Conservation (phyloP, 768 basidiomycete genomes). For the Postia placenta region DNA sequence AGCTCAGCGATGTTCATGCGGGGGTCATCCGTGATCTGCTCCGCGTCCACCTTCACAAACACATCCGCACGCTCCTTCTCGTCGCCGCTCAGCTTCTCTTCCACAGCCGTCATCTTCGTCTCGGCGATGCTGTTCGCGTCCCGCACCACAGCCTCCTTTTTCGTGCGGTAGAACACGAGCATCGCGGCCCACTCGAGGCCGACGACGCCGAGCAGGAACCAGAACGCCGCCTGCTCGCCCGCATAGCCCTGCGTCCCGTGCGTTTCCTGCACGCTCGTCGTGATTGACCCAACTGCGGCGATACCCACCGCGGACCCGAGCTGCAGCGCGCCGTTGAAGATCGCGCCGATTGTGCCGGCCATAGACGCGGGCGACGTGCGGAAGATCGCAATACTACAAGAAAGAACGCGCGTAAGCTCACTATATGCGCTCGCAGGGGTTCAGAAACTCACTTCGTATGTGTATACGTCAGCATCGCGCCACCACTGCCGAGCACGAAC, state of each 20-base stretch:
- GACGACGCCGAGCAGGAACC: slow-evolving; percentile 27
- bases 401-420: not conserved
- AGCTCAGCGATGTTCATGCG: not conserved
- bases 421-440: not conserved
- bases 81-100: not conserved
- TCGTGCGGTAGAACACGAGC: slow-evolving; percentile 28
- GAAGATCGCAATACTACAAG: slow-evolving; percentile 43
- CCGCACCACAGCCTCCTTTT: slow-evolving; percentile 10
- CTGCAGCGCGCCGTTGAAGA: slow-evolving; percentile 50
- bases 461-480: slow-evolving; percentile 38
- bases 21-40: not conserved
- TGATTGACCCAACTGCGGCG: slow-evolving; percentile 42
- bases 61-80: not conserved
- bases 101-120: not conserved
- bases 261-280: slow-evolving; percentile 34
- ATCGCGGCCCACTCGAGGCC: slow-evolving; percentile 26
- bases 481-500: slow-evolving; percentile 41
- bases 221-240: slow-evolving; percentile 38
- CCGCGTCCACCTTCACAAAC: not conserved
- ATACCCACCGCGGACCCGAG: slow-evolving; percentile 46
- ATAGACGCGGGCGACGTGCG: slow-evolving; percentile 40
- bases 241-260: slow-evolving; percentile 26
- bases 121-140: not conserved
- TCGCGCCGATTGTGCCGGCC: slow-evolving; percentile 48
- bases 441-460: slow-evolving; percentile 41